Conservation (phyloP, 192 early-diverging fungal genomes). For the Umbelopsis vinacea region DNA sequence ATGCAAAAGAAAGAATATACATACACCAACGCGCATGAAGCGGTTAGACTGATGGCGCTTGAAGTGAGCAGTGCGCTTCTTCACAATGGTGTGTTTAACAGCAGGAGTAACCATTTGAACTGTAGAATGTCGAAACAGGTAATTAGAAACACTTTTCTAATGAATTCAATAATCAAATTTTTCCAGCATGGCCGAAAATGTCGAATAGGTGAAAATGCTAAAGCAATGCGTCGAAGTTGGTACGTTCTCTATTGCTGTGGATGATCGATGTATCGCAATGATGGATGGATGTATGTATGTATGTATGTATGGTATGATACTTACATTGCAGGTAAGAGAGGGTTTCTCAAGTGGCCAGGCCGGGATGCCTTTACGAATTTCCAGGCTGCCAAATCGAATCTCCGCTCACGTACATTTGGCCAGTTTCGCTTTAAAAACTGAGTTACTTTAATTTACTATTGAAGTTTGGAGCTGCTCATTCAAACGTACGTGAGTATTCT, state of each 20-base stretch:
- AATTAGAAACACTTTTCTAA: background rate
- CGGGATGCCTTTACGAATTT: background rate
- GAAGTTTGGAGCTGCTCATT: no score
- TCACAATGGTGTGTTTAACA: constrained; percentile 95
- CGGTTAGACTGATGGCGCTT: constrained; percentile 98
- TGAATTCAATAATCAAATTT: background rate
- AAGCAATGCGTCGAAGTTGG: background rate
- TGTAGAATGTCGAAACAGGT: background rate
- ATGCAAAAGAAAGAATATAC: constrained; percentile 24
- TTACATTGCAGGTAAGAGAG: constrained; percentile 21
- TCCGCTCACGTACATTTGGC: background rate
- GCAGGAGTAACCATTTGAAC: constrained; percentile 91
- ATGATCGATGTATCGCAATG: background rate
- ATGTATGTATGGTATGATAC: background rate
- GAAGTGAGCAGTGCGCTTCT: constrained; percentile 99
- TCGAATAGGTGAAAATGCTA: background rate
- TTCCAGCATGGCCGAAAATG: background rate
- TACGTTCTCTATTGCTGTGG: background rate
- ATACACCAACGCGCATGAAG: constrained; percentile 92
- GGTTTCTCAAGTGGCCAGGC: background rate
- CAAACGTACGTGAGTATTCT: no score
- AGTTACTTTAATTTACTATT: no score
- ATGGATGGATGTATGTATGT: constrained; percentile 10
- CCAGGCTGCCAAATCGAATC: background rate
- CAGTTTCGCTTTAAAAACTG: background rate